Percentiles rank a stretch among this genome's conserved stretches.
Conservation (phyloP, 805 yeast species). For the Metschnikowia hibisci region DNA sequence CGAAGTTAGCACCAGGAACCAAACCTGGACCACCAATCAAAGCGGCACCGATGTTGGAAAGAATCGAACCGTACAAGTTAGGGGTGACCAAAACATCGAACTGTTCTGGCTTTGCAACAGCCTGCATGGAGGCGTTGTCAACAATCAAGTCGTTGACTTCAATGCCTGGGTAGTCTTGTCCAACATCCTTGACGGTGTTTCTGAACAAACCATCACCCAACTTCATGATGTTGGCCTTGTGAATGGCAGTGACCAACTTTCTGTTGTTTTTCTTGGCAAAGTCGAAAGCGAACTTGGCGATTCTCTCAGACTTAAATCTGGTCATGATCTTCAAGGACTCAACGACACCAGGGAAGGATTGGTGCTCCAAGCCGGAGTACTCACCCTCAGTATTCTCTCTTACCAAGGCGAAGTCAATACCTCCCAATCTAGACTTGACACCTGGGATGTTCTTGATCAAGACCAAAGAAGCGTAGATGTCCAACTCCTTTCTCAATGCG, state of each 20-base stretch:
- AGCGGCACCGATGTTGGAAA: constrained; percentile 98
- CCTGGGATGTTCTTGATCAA: constrained; percentile 92
- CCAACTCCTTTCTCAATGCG: constrained; percentile 93
- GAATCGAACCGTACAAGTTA: constrained; percentile 94
- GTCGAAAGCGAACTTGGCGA: constrained; percentile 95
- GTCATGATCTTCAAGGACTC: constrained; percentile 95
- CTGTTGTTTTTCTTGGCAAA: constrained; percentile 91
- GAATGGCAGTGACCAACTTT: constrained; percentile 91
- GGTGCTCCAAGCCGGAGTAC: constrained; percentile 97
- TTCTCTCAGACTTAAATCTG: constrained; percentile 90
- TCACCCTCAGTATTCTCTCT: constrained; percentile 99
- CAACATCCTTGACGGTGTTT: constrained; percentile 83
- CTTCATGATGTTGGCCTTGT: constrained; percentile 99
- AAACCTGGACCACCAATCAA: constrained; percentile 97
- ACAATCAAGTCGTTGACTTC: constrained; percentile 90
- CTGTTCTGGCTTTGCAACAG: constrained; percentile 96
- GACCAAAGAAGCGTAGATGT: constrained; percentile 93
- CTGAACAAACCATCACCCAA: constrained; percentile 97
- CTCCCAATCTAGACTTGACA: constrained; percentile 82
- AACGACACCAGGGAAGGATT: constrained; percentile 95
- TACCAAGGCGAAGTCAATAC: constrained; percentile 88
- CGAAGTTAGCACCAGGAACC: constrained; percentile 97
- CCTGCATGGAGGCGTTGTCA: constrained; percentile 99
- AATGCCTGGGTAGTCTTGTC: constrained; percentile 79
- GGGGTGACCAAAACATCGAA: constrained; percentile 98